Base-by-base conservation (phyloP, 805 yeast species). In the Wickerhamiella vanderwaltii region DNA sequence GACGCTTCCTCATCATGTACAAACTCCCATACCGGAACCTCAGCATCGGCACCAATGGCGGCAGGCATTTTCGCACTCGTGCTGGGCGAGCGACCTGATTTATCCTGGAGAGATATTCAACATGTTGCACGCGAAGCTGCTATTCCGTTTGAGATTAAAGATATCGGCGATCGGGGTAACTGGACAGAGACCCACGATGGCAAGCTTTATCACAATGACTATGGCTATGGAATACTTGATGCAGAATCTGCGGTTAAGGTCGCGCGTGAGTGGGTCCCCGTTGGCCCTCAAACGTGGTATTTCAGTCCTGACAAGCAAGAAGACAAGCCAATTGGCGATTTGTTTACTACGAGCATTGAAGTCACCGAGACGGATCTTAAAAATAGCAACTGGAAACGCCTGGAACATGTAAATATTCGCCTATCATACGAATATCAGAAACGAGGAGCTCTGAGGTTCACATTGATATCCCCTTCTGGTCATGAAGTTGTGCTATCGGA, bases 21-120 rank as follows among this genome's bases (percentile, higher is more conserved):
- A 1, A 69, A 69, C 29, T 59, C 51, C 19, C 98, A 91, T 59
- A 95, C 96, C 9, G 98, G 98, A 16, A 91, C 98, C 0, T 88
- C 97, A 17, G 98, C 98, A 0, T 96, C 98, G 12, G 98, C 98
- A 0, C 98, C 98, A 0, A 68, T 91, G 43, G 97, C 96, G 0
- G 96, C 97, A 0, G 98, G 97, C n/a, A 71, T 91, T 1, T 85
- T 82, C 57, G 73, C 96, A 0, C 65, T 91, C 40, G 83, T 83
- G 2, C 65, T 91, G 39, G 77, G 79, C 51, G 86, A 79, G 3
- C 81, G 94, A 49, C 94, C 95, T 1, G 70, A 78, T 4, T 69
- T 91, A 43, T 82, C 95, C 0, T 91, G 98, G 98, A 72, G 98
- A 57, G 98, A 91, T 57, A 69, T 87, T 43, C 98, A 91, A 62